Evolutionary conservation across 2,329 filamentous ascomycete genomes (phyloP).

Genomic region (Teratosphaeria nubilosa): DNA sequence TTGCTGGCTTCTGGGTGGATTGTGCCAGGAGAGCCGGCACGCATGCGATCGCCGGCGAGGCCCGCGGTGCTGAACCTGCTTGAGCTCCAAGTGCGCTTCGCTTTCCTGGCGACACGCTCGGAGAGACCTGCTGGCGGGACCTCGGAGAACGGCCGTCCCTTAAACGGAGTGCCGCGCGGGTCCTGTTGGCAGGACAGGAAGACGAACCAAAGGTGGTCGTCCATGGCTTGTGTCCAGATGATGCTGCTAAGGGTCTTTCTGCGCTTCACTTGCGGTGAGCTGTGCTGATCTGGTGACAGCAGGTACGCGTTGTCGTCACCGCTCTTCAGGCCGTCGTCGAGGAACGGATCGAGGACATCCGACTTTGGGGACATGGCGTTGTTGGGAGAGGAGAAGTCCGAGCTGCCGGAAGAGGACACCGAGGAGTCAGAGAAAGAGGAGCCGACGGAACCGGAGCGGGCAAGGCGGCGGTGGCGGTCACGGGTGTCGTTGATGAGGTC

Average conservation of each 20-base stretch:
- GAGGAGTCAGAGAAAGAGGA: conserved; percentile 54
- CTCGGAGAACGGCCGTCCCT: conserved; percentile 45
- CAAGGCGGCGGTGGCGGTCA: conserved; percentile 20
- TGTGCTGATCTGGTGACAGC: conserved; percentile 14
- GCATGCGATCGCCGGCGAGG: conserved; percentile 18
- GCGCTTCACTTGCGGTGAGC: conserved; percentile 27
- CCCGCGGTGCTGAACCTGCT: conserved; percentile 26
- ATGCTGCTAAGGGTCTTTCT: conserved; percentile 32
- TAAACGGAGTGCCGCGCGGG: conserved; percentile 56
- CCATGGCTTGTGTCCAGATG: conserved; percentile 53
- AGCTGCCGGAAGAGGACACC: conserved; percentile 49
- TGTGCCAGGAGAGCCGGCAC: conserved; percentile 33
- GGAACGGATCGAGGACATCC: conserved; percentile 47
- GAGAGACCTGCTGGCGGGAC: conserved; percentile 55
- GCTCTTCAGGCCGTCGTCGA: conserved; percentile 18
- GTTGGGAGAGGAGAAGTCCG: conserved; percentile 28
- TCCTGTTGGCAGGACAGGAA: conserved; percentile 58
- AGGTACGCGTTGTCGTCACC: conserved; percentile 11
- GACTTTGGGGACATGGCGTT: conserved; percentile 52
- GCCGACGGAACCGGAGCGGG: conserved; percentile 47
- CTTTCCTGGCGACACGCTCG: conserved; percentile 51
- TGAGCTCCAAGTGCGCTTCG: conserved; percentile 49
- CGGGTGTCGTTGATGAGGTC: conserved; percentile 21
- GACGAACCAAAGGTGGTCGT: conserved; percentile 56
- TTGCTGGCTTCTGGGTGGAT: conserved; percentile 28